A percentile compares a stretch with the other conserved stretches of the same genome.
Conservation (phyloP, 176 grass and related monocot species). For the Aegilops bicornis region DNA sequence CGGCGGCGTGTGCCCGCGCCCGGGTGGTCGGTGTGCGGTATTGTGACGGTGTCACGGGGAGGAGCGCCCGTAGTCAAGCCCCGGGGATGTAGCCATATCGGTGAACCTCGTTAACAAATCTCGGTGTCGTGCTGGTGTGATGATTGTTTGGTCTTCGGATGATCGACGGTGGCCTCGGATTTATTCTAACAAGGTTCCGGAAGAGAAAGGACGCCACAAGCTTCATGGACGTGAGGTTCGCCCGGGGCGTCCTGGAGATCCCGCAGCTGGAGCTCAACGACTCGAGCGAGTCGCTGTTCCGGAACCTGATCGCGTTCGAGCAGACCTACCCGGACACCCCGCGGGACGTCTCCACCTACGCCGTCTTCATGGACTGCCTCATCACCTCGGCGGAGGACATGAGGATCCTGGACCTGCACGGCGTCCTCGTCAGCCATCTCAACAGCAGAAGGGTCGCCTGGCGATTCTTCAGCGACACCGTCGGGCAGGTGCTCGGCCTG, state of each 20-base stretch:
- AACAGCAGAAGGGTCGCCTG: background rate
- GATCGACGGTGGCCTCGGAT: too few relatives aligned
- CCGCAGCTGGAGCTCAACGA: slow-evolving; percentile 22
- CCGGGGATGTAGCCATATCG: too few relatives aligned
- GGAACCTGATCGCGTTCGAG: background rate
- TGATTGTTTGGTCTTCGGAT: too few relatives aligned
- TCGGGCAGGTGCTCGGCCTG: background rate
- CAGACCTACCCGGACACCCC: background rate
- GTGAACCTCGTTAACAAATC: too few relatives aligned
- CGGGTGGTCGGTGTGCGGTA: too few relatives aligned
- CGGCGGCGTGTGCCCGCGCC: too few relatives aligned
- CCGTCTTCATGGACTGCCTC: slow-evolving; percentile 10
- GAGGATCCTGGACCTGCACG: slow-evolving; percentile 19
- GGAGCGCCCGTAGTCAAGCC: too few relatives aligned
- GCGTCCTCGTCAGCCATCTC: slow-evolving; percentile 26
- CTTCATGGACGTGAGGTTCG: slow-evolving; percentile 36
- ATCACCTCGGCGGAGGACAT: slow-evolving; percentile 26
- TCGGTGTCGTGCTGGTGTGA: too few relatives aligned
- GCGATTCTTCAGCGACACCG: slow-evolving; percentile 12
- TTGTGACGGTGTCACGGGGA: too few relatives aligned
- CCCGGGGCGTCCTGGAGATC: background rate
- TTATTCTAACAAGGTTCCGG: too few relatives aligned
- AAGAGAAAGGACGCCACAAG: background rate
- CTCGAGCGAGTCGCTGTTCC: slow-evolving; percentile 10
- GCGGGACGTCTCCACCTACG: slow-evolving; percentile 23